These are phyloP conservation scores for Millerozyma miso DNA, from an alignment of 805 yeast genomes.

Conservation along the genomic window DNA sequence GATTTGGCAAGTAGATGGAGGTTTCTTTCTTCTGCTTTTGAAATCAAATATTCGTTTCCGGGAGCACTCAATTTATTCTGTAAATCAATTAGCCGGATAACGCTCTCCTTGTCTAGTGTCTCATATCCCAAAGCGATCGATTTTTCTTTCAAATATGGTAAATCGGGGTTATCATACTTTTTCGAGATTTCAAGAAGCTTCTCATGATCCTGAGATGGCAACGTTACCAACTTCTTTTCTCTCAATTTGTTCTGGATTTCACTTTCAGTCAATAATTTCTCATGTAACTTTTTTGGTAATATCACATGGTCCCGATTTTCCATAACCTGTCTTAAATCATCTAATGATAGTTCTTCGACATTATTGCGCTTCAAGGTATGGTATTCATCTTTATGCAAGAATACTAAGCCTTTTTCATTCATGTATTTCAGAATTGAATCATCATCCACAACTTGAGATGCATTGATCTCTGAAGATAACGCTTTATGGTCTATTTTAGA, in stretches of 20 bases:
- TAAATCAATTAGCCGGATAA: conserved; percentile 9
- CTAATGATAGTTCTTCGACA: conserved; percentile 12
- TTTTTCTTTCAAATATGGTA: conserved; percentile 16
- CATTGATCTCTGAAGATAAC: conserved; percentile 15
- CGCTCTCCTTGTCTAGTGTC: conserved; percentile 10
- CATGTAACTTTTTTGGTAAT: conserved; percentile 23
- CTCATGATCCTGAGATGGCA: conserved; percentile 21
- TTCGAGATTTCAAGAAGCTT: conserved; percentile 9
- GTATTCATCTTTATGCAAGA: conserved; percentile 29
- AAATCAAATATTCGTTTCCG: conserved; percentile 5
- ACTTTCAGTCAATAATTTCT: conserved; percentile 24
- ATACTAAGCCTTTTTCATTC: conserved; percentile 25
- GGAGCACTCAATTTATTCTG: conserved; percentile 21
- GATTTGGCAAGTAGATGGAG: conserved; percentile 11
- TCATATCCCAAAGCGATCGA: conserved; percentile 24
- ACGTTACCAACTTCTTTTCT: conserved; percentile 28
- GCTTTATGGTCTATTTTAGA: conserved; percentile 4
- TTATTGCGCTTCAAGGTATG: conserved; percentile 26
- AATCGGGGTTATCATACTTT: conserved; percentile 17
- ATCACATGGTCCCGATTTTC: conserved; percentile 19
- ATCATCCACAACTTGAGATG: conserved; percentile 7
- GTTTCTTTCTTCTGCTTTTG: conserved; percentile 6
- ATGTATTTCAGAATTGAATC: conserved; percentile 33
- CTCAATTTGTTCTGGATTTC: conserved; percentile 30
- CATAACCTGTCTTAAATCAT: conserved; percentile 20